Evolutionary conservation across 2,329 filamentous ascomycete species (phyloP), one percentile per base, ranked within the genome.

Genomic region (Ceratocystis ficicola): DNA sequence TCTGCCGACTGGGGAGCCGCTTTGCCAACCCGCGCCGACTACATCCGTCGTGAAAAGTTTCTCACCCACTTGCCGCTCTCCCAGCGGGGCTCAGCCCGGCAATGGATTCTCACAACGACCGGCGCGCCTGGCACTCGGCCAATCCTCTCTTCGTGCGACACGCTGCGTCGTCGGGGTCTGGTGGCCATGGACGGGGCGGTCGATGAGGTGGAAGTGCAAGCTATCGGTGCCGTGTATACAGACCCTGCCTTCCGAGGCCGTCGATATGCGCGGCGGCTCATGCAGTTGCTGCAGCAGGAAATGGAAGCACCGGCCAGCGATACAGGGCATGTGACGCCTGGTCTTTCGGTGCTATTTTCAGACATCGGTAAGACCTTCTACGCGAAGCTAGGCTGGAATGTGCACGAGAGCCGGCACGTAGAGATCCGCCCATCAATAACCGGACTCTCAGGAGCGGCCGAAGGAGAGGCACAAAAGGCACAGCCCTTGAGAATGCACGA

Each of bases 281-380:
- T 92, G 74, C 74, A 75, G 52, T 85, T 92, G 70, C 62, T 67
- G n/a, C 48, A 61, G 44, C 20, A 44, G 15, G 60, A 65, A 22
- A 62, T 63, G 28, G 65, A 55, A 22, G 55, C 63, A 69, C 69
- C 15, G 64, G 64, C 1, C 46, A 70, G 75, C 52, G 70, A 25
- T 69, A 63, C 71, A 69, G 46, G 72, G 28, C 61, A 71, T n/a
- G 70, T 72, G 30, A 75, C 77, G 63, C 72, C 79, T 73, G 69
- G 75, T 15, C 94, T 93, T 74, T 92, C 89, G 0, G 82, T 95
- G 6, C 79, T 96, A 7, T 96, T 86, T 75, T 95, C 90, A 7
- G 90, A 95, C 71, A 91, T 95, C 69, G 90, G 92, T 22, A 88
- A 90, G 78, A 77, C 78, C 48, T 96, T 91, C 75, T 96, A 96